Evolutionary conservation across 768 basidiomycete genomes (phyloP), one percentile per base, ranked within the genome.

Genomic region (Mycena rosella): DNA sequence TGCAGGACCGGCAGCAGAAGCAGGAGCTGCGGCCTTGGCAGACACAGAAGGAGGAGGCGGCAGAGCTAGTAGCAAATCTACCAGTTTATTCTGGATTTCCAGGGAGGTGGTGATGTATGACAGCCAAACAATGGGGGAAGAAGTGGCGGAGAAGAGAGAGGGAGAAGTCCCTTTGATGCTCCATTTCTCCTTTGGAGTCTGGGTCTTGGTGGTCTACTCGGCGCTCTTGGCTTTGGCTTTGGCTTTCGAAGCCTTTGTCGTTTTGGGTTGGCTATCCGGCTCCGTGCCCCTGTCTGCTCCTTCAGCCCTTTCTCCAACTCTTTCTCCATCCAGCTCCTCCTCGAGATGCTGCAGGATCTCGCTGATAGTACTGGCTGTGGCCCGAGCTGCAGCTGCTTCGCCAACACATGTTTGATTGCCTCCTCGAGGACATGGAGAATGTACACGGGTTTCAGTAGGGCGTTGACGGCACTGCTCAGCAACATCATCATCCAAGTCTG

Each of bases 21-120:
- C n/a, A n/a, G n/a, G n/a, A n/a, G 32, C 32, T 34, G 32, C 11
- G 11, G 32, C 20, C 5, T 36, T 20, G 9, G 5, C 18, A 22
- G 53, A 27, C 4, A 13, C n/a, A 45, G 6, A 13, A 20, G 29
- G 30, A 38, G 53, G n/a, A 20, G 5, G n/a, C 18, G 32, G n/a
- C 18, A 54, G 32, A 54, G 34, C 20, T 38, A n/a, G n/a, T n/a
- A n/a, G n/a, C n/a, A n/a, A n/a, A n/a, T n/a, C 34, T 6, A 54
- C 26, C 2, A 54, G 53, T 10, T 38, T 54, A n/a, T 54, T 36
- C 34, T 54, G 53, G 34, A n/a, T 15, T 24, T 54, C 53, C 1
- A 34, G 53, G 11, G 53, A 54, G 4, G 53, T 54, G 32, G 53
- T 54, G 20, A 54, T 14, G 14, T 54, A 54, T 2, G 53, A 54